Base-by-base conservation (phyloP, 2,329 filamentous ascomycete genomes). In the Aulographum hederae region DNA sequence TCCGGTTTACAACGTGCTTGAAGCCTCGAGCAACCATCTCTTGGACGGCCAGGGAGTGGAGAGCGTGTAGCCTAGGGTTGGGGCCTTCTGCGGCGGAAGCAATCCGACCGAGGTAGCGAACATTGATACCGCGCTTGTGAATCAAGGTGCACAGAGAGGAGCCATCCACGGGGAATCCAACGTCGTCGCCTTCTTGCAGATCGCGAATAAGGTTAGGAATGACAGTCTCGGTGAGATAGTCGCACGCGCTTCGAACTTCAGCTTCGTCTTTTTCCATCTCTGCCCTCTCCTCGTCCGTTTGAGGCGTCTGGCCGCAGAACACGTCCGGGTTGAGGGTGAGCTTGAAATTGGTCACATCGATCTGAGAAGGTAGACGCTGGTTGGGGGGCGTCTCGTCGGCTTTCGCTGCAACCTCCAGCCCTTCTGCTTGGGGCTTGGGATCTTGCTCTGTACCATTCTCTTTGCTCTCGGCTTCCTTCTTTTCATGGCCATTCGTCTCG, bases 101-200 rank as follows among this genome's bases (percentile, higher is more conserved):
- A 38, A 98, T 57, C 53, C 74, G 78, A 41, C 89, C 89, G n/a
- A 95, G 67, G 53, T 98, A 98, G 46, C 91, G 73, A 39, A 95
- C 69, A 59, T 98, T 98, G 61, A 98, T 85, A 57, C 89, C 89
- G 26, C 86, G 80, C 65, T 93, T 93, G 63, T 98, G 89, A 48
- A 98, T 65, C 32, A 94, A 69, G 41, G 75, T 73, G 45, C 78
- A 81, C 36, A 98, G 64, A 14, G 86, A 94, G 46, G 79, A 71
- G n/a, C 89, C 89, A 45, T 98, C 91, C 82, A 95, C 94, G 10
- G 89, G 89, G 61, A 95, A 95, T 45, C 86, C 89, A 41, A 93
- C 77, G n/a, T n/a, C n/a, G 43, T 98, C 86, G 5, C 82, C 85
- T 41, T 92, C 81, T 48, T 78, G 77, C 36, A 98, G 68, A 46